Evolutionary conservation across 805 yeast species (phyloP), one percentile per base, ranked within the genome.

Genomic region (Kuraishia piskuri): DNA sequence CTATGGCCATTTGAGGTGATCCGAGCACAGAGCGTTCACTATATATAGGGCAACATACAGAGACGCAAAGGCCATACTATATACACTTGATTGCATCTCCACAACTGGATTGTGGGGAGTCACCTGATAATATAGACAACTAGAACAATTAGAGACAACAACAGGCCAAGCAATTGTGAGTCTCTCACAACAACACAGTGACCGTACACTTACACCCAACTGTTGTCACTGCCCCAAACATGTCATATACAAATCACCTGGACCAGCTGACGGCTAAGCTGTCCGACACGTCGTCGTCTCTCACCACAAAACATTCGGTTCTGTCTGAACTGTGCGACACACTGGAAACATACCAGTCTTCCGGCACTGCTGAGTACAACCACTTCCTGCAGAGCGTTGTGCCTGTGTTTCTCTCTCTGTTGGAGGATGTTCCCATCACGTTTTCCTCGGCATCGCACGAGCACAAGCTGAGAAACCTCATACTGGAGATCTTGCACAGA

Each of bases 291-390:
- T 71, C 74, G 53, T 68, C 72, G 50, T 91, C 85, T 63, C 75
- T 76, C 58, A 78, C 79, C 56, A 71, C 79, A 10, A 83, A 83
- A 59, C 86, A 87, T 57, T 74, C 90, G 0, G 79, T 83, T 7
- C 78, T 90, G 46, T 82, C 90, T 3, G 97, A 92, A 67, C 73
- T 92, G 48, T 79, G 94, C 56, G 98, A 92, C 67, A 80, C 90
- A 66, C 77, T 90, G 46, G 98, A 92, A 64, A 79, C 90, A 2
- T 86, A 88, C 68, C 86, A 86, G 57, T 31, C 40, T 12, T 31
- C 40, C 14, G 86, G 89, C 9, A 80, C 90, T 3, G 82, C 82
- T 22, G 97, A 91, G 60, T 90, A 90, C 66, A 90, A 86, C 56
- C 77, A 80, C 61, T 90, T 90, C 62, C 72, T 91, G 48, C 74